These are phyloP conservation scores for Mitragyna speciosa DNA, from an alignment of 257 asterid genomes.

Conservation along the genomic window DNA sequence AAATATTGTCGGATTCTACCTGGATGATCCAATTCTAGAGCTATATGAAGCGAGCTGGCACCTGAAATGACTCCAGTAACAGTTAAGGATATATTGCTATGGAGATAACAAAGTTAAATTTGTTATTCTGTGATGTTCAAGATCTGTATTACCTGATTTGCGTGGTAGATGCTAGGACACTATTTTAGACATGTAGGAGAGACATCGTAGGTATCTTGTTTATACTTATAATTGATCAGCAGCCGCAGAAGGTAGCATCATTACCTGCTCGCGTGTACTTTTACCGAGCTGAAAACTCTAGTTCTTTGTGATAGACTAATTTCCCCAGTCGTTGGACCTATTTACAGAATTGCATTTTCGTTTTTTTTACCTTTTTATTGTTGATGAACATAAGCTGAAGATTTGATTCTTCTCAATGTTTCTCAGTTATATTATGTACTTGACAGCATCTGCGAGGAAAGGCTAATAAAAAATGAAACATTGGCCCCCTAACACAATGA, in stretches of 20 bases:
- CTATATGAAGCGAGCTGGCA: slow-evolving; percentile 36
- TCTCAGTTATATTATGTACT: neutral
- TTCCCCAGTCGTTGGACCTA: neutral
- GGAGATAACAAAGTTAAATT: no score
- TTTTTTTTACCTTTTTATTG: no score
- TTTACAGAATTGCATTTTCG: neutral
- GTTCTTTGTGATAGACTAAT: neutral
- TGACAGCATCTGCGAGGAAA: neutral
- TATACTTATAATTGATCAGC: neutral
- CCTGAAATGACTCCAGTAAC: slow-evolving; percentile 6
- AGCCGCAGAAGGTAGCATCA: neutral
- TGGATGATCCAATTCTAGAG: slow-evolving; percentile 23
- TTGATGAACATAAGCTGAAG: neutral
- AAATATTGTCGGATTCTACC: neutral
- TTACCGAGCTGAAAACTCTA: neutral
- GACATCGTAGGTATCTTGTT: neutral
- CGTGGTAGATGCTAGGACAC: no score
- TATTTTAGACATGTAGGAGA: neutral
- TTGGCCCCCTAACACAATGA: neutral
- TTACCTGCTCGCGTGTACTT: neutral
- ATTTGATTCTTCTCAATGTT: no score
- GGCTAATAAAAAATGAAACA: neutral
- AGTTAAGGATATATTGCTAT: neutral
- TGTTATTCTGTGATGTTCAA: no score
- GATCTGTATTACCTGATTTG: no score